A percentile compares a stretch with the other conserved stretches of the same genome.
Conservation (phyloP, 169 alveolate species). For the Cryptosporidium felis region DNA sequence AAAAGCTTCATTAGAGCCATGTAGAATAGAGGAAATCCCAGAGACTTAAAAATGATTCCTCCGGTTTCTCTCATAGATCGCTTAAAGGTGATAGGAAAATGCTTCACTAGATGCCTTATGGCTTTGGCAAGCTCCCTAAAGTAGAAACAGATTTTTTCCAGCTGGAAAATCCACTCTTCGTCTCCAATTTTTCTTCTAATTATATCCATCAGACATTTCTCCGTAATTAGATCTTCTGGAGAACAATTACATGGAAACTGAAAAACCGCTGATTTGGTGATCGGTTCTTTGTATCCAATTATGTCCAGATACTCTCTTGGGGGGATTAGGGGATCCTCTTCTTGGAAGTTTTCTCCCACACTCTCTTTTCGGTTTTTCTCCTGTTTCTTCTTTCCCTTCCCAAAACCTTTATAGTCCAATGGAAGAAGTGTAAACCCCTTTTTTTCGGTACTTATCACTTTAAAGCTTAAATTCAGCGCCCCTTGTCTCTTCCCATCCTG, state of each 20-base stretch:
- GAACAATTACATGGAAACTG: slow-evolving; percentile 48
- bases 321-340: slow-evolving; percentile 39
- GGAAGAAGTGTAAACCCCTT: slow-evolving; percentile 59
- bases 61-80: slow-evolving; percentile 12
- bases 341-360: background rate
- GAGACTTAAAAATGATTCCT: background rate
- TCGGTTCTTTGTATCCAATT: slow-evolving; percentile 64
- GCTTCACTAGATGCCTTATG: background rate
- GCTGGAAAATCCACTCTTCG: slow-evolving; percentile 6
- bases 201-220: slow-evolving; percentile 40
- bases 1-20: slow-evolving; percentile 54
- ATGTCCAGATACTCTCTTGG: slow-evolving; percentile 54
- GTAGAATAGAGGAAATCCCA: slow-evolving; percentile 41
- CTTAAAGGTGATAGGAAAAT: slow-evolving; percentile 27
- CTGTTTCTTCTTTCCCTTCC: background rate
- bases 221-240: slow-evolving; percentile 50
- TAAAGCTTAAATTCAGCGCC: slow-evolving; percentile 15
- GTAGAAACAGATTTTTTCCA: background rate
- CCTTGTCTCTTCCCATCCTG: slow-evolving; percentile 21
- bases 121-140: slow-evolving; percentile 12
- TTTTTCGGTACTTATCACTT: slow-evolving; percentile 21
- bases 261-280: slow-evolving; percentile 42
- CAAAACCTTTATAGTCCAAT: slow-evolving; percentile 28
- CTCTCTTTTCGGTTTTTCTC: background rate
- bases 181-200: slow-evolving; percentile 16